Evolutionary conservation across 2,329 filamentous ascomycete genomes (phyloP).

Genomic region (Alternaria sp.): DNA sequence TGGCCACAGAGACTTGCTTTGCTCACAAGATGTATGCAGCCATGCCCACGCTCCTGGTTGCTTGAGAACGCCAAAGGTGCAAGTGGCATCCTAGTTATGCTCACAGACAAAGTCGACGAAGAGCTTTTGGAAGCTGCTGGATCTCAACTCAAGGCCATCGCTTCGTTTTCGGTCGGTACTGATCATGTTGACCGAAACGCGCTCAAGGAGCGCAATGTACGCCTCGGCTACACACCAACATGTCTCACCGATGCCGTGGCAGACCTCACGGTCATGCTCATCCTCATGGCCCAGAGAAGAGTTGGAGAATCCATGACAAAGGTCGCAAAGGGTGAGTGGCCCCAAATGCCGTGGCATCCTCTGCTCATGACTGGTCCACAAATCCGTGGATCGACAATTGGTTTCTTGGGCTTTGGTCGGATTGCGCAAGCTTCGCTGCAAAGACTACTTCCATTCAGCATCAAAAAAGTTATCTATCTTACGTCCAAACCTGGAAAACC

Average conservation of each 20-base stretch:
- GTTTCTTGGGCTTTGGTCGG: slow-evolving; percentile 42
- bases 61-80: slow-evolving; percentile 36
- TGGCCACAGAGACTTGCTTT: neutral
- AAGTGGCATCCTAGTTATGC: slow-evolving; percentile 38
- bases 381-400: slow-evolving; percentile 34
- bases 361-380: slow-evolving; percentile 42
- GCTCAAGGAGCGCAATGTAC: slow-evolving; percentile 37
- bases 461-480: slow-evolving; percentile 35
- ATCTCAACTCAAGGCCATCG: slow-evolving; percentile 33
- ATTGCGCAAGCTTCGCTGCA: slow-evolving; percentile 40
- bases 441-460: slow-evolving; percentile 38
- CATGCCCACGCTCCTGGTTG: slow-evolving; percentile 40
- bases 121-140: slow-evolving; percentile 37
- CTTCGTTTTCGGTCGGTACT: slow-evolving; percentile 45
- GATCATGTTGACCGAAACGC: slow-evolving; percentile 38
- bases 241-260: slow-evolving; percentile 44
- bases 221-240: slow-evolving; percentile 43
- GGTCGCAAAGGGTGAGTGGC: slow-evolving; percentile 38
- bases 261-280: slow-evolving; percentile 42
- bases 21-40: slow-evolving; percentile 26
- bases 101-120: slow-evolving; percentile 37
- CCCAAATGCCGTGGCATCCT: slow-evolving; percentile 43
- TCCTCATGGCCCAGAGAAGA: slow-evolving; percentile 43
- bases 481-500: slow-evolving; percentile 37
- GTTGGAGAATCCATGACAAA: slow-evolving; percentile 38